A percentile compares a stretch with the other conserved stretches of the same genome.
Evolutionary conservation across 129 eudicot species (phyloP).

Genomic region (carrot (Daucus carota)): DNA sequence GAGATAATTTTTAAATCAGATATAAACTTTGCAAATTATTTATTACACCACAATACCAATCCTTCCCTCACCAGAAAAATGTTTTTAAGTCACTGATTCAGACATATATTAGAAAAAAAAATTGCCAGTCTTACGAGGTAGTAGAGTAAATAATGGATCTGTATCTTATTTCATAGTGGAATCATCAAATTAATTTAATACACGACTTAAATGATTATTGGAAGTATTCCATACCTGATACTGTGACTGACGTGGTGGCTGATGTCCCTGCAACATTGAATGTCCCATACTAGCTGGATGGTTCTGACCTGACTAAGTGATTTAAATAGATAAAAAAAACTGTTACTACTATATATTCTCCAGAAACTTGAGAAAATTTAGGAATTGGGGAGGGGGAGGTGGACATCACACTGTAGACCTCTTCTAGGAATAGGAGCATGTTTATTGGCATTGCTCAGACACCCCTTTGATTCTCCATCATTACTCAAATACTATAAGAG

Average conservation of each 20-base stretch:
- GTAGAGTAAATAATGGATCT: background rate
- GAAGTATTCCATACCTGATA: slow-evolving; percentile 51
- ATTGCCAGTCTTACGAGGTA: background rate
- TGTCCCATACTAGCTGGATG: slow-evolving; percentile 54
- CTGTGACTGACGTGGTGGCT: slow-evolving; percentile 42
- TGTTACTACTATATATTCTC: background rate
- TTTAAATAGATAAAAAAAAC: slow-evolving; percentile 2
- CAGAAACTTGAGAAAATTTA: background rate
- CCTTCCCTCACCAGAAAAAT: background rate
- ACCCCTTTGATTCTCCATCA: background rate
- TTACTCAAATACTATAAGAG: no score
- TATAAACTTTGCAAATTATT: background rate
- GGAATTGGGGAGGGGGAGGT: background rate
- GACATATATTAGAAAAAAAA: background rate
- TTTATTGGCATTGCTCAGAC: background rate
- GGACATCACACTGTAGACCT: no score
- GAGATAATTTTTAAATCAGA: background rate
- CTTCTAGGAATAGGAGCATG: no score
- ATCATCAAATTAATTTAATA: background rate
- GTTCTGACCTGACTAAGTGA: slow-evolving; percentile 39
- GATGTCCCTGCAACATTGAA: slow-evolving; percentile 62
- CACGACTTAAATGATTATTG: background rate
- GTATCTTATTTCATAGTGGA: background rate
- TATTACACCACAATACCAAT: background rate
- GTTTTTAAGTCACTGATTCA: background rate